Evolutionary conservation across 805 yeast genomes (phyloP).

Genomic region (Cyberlindnera euphorbiae): DNA sequence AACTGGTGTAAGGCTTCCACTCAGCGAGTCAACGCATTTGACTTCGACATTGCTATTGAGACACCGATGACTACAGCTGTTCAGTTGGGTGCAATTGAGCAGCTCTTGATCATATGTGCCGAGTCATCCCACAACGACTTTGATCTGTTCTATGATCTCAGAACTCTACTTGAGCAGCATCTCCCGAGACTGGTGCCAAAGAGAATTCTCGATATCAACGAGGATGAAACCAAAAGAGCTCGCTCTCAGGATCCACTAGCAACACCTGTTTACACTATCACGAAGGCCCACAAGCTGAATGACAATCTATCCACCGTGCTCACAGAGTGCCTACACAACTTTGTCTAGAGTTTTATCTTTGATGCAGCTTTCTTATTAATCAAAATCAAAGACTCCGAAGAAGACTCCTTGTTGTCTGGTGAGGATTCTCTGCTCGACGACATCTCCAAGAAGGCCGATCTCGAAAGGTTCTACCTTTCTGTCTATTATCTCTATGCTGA

Average conservation of each 20-base stretch:
- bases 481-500: slow-evolving; percentile 63
- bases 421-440: slow-evolving; percentile 55
- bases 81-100: slow-evolving; percentile 67
- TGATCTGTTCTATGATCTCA: slow-evolving; percentile 56
- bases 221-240: slow-evolving; percentile 33
- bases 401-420: slow-evolving; percentile 59
- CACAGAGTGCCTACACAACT: slow-evolving; percentile 41
- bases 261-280: slow-evolving; percentile 19
- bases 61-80: slow-evolving; percentile 55
- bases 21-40: slow-evolving; percentile 39
- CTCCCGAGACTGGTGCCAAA: slow-evolving; percentile 53
- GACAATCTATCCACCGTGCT: slow-evolving; percentile 26
- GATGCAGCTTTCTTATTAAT: slow-evolving; percentile 65
- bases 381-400: slow-evolving; percentile 66
- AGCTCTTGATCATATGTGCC: slow-evolving; percentile 54
- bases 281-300: slow-evolving; percentile 19
- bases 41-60: slow-evolving; percentile 52
- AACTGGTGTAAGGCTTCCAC: slow-evolving; percentile 59
- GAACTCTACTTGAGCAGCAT: slow-evolving; percentile 61
- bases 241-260: slow-evolving; percentile 25
- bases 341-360: slow-evolving; percentile 51
- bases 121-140: slow-evolving; percentile 46
- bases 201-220: slow-evolving; percentile 48
- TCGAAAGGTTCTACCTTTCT: slow-evolving; percentile 81
- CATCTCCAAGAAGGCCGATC: slow-evolving; percentile 69